A percentile compares a stretch with the other conserved stretches of the same genome.
Evolutionary conservation across 495 filamentous ascomycete genomes (phyloP).

Genomic region (Podospora didyma): DNA sequence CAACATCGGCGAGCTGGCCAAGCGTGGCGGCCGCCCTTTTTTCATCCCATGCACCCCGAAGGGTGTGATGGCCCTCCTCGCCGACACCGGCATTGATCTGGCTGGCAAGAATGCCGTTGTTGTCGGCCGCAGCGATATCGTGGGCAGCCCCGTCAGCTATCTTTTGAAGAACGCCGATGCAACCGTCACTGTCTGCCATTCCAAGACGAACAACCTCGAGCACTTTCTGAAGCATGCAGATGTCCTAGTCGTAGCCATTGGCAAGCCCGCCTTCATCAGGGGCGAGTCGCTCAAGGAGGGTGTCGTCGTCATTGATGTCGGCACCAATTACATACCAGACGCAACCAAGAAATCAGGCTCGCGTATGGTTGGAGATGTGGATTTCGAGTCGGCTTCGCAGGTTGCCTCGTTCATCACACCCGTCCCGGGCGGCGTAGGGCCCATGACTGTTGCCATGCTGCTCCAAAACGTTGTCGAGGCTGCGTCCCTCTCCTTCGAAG

Average conservation of each 20-base stretch:
- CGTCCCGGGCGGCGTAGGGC: slow-evolving; percentile 93
- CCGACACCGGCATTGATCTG: slow-evolving; percentile 77
- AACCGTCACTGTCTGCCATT: slow-evolving; percentile 95
- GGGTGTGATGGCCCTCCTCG: slow-evolving; percentile 88
- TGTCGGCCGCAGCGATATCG: slow-evolving; percentile 91
- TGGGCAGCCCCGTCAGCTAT: slow-evolving; percentile 94
- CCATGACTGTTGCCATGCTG: slow-evolving; percentile 98
- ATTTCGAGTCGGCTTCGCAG: slow-evolving; percentile 79
- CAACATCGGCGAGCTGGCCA: slow-evolving; percentile 95
- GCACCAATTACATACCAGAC: slow-evolving; percentile 95
- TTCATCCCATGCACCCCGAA: slow-evolving; percentile 95
- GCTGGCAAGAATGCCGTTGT: slow-evolving; percentile 92
- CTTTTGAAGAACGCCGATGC: slow-evolving; percentile 92
- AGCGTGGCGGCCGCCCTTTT: slow-evolving; percentile 80
- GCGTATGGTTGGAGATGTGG: slow-evolving; percentile 92
- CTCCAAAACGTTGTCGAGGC: slow-evolving; percentile 89
- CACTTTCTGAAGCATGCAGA: slow-evolving; percentile 79
- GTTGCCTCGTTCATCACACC: slow-evolving; percentile 96
- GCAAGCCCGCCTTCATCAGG: slow-evolving; percentile 79
- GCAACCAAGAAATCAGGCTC: slow-evolving; percentile 89
- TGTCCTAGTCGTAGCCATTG: slow-evolving; percentile 88
- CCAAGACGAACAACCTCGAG: slow-evolving; percentile 69
- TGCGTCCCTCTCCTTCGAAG: slow-evolving; percentile 74
- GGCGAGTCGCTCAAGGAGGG: slow-evolving; percentile 95
- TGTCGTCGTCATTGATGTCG: slow-evolving; percentile 93